Evolutionary conservation across 2,329 filamentous ascomycete species (phyloP).

Genomic region (Cercospora nicotianae): DNA sequence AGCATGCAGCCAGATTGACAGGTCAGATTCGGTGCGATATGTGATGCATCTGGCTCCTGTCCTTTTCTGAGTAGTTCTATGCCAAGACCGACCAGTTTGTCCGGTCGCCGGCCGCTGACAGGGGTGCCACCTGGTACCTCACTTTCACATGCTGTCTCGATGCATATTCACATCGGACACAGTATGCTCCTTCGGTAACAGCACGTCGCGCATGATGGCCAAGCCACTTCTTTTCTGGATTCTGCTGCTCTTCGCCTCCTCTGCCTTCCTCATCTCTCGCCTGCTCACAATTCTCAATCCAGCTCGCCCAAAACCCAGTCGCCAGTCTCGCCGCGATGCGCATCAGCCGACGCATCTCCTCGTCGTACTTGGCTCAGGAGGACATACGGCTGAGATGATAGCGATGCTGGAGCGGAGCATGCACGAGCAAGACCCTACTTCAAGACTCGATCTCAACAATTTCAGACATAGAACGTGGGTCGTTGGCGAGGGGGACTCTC

Average conservation of each 20-base stretch:
- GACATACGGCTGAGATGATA: constrained; percentile 94
- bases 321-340: constrained; percentile 26
- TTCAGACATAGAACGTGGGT: constrained; percentile 75
- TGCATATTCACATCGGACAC: not conserved
- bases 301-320: constrained; percentile 33
- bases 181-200: not conserved
- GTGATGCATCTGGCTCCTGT: not conserved
- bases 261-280: constrained; percentile 41
- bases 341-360: constrained; percentile 58
- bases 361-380: constrained; percentile 85
- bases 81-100: not conserved
- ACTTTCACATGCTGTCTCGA: not conserved
- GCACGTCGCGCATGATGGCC: not conserved
- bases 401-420: constrained; percentile 69
- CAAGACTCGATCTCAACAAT: constrained; percentile 44
- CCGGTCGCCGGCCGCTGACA: not conserved
- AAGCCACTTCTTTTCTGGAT: constrained; percentile 1
- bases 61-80: not conserved
- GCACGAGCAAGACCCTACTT: constrained; percentile 35
- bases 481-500: constrained; percentile 71
- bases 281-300: constrained; percentile 44
- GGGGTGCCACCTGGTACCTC: not conserved
- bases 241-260: constrained; percentile 33
- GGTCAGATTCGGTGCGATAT: not conserved
- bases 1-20: not conserved